Evolutionary conservation across 345 rosid species (phyloP).

Genomic region (Ceriops zippeliana): DNA sequence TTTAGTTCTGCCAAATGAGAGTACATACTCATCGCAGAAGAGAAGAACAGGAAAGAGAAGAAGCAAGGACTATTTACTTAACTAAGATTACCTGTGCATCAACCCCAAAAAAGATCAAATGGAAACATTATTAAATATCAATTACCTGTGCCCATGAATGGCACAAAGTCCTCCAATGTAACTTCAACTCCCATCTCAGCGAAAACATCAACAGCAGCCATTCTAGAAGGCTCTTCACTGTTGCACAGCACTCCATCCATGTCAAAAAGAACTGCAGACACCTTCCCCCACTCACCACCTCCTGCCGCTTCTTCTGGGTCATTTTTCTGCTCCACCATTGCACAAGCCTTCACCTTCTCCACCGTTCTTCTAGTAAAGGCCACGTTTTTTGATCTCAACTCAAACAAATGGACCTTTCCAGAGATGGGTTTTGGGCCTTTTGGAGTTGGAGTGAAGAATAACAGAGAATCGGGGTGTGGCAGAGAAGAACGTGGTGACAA

Average conservation of each 20-base stretch:
- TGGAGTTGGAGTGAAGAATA: slow-evolving; percentile 27
- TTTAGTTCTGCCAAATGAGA: too few species aligned
- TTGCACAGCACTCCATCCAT: slow-evolving; percentile 92
- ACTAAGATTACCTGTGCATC: too few species aligned
- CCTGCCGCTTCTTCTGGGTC: slow-evolving; percentile 12
- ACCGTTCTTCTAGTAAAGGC: slow-evolving; percentile 23
- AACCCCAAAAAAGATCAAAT: not conserved
- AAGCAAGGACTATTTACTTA: too few species aligned
- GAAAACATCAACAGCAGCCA: slow-evolving; percentile 83
- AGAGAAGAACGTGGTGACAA: slow-evolving; percentile 38
- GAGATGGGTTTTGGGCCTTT: slow-evolving; percentile 30
- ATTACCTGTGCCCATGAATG: slow-evolving; percentile 87
- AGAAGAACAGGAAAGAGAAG: too few species aligned
- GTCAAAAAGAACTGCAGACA: slow-evolving; percentile 85
- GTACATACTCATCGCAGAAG: too few species aligned
- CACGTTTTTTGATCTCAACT: slow-evolving; percentile 17
- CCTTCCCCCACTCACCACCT: slow-evolving; percentile 60
- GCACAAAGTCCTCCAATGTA: slow-evolving; percentile 75
- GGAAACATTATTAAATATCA: not conserved
- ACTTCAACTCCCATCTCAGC: slow-evolving; percentile 84
- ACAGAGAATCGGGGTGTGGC: slow-evolving; percentile 26
- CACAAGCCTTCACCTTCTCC: slow-evolving; percentile 45
- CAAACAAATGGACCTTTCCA: slow-evolving; percentile 17
- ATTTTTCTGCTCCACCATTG: slow-evolving; percentile 39
- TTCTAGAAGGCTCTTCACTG: slow-evolving; percentile 87